Evolutionary conservation across 805 yeast genomes (phyloP), one percentile per base, ranked within the genome.

Genomic region (Lachancea waltii): DNA sequence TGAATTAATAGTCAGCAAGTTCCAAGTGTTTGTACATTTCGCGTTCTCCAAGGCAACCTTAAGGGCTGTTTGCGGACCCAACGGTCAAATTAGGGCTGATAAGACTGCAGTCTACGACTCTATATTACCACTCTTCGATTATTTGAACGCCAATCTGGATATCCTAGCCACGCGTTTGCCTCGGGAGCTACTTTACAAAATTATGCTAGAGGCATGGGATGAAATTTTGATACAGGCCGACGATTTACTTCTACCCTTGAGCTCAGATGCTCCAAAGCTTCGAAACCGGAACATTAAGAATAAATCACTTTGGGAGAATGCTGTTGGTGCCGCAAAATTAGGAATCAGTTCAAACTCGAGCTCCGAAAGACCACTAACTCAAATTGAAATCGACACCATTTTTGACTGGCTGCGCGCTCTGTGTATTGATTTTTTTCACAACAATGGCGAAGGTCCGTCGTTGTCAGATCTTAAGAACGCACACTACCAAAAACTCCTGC

Each of bases 181-280:
- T 0, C 64, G 69, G 14, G 77, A 70, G 1, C 59, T 81, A 23
- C 59, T 81, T 13, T 54, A 73, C 36, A 72, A 75, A 45, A 84
- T 85, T 0, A 81, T 85, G 83, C 51, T 80, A 1, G 81, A 79
- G 36, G 75, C 90, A 0, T 90, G 97, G 97, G 63, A 65, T n/a
- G 77, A 77, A 9, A 77, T 86, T 2, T 65, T 90, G 6, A 61
- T 67, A 2, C 69, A 78, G 17, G 82, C 90, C 1, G 95, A 86
- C 50, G 71, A 69, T 26, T 63, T 90, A 13, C 56, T 87, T 3
- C 60, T 90, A 5, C 97, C 97, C 10, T 28, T 27, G n/a, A 14
- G 36, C 29, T 22, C 36, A 14, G 53, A 50, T 5, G 42, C 46
- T 1, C 34, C 39, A 10, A 49, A 50, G 7, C 38, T 48, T 10